Evolutionary conservation across 176 grass and related monocot species (phyloP).

Genomic region (Raddia distichophylla): DNA sequence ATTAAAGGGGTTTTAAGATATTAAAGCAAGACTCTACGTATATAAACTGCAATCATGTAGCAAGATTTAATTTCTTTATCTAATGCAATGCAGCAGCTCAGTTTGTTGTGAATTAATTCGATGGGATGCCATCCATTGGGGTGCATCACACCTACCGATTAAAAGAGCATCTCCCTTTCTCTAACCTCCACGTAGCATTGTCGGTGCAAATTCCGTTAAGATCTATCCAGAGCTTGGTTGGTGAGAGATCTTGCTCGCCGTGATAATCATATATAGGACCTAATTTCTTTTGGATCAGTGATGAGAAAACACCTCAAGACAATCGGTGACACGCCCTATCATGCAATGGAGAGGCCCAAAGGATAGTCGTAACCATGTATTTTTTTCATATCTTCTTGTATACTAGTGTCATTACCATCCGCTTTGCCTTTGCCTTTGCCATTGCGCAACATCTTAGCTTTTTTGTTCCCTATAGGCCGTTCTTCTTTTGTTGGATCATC

Average conservation of each 20-base stretch:
- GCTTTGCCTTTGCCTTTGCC: too few relatives aligned
- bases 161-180: neutral
- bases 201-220: slow-evolving; percentile 26
- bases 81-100: too few relatives aligned
- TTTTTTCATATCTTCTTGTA: too few relatives aligned
- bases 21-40: too few relatives aligned
- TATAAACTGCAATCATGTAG: too few relatives aligned
- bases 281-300: neutral
- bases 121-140: neutral
- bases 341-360: slow-evolving; percentile 23
- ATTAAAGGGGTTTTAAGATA: too few relatives aligned
- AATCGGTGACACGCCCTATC: neutral
- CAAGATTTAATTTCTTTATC: neutral
- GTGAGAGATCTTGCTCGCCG: slow-evolving; percentile 40
- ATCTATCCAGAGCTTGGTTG: slow-evolving; percentile 38
- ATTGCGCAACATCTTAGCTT: too few relatives aligned
- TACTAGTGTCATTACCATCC: too few relatives aligned
- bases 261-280: neutral
- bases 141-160: slow-evolving; percentile 1
- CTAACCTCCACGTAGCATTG: slow-evolving; percentile 28
- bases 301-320: slow-evolving; percentile 19
- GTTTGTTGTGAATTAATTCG: neutral
- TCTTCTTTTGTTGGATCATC: too few relatives aligned
- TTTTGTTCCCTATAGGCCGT: too few relatives aligned
- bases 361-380: neutral